Conservation (phyloP, 2,329 filamentous ascomycete genomes). For the Fusarium sororula region DNA sequence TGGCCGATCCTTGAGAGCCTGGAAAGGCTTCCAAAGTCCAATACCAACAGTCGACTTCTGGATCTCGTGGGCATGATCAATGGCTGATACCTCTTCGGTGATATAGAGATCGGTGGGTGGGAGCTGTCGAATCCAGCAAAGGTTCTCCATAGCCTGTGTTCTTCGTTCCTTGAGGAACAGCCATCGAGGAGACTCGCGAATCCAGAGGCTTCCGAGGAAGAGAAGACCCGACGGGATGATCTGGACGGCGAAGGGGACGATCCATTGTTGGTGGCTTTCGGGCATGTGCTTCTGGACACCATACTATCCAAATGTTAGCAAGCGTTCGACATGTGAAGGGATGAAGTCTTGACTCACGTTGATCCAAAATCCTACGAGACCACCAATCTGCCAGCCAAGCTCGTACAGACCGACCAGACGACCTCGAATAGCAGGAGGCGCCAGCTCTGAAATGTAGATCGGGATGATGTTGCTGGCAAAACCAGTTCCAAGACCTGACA, state of each 20-base stretch:
- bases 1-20: slow-evolving; percentile 25
- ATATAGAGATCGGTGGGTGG: slow-evolving; percentile 56
- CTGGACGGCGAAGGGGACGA: slow-evolving; percentile 63
- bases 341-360: background rate
- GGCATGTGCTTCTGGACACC: slow-evolving; percentile 36
- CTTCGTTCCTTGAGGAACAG: slow-evolving; percentile 63
- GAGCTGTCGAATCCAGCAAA: slow-evolving; percentile 65
- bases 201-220: slow-evolving; percentile 57
- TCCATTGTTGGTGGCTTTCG: slow-evolving; percentile 49
- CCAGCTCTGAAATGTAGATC: slow-evolving; percentile 56
- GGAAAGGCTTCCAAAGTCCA: slow-evolving; percentile 37
- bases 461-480: slow-evolving; percentile 49
- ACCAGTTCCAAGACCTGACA: slow-evolving; percentile 8
- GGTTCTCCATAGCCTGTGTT: slow-evolving; percentile 59
- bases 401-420: slow-evolving; percentile 47
- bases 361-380: slow-evolving; percentile 13
- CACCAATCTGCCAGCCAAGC: slow-evolving; percentile 21
- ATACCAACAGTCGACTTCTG: slow-evolving; percentile 70
- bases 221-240: slow-evolving; percentile 64
- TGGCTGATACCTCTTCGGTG: slow-evolving; percentile 31
- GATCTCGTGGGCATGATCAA: slow-evolving; percentile 53
- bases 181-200: slow-evolving; percentile 68
- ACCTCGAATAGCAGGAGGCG: slow-evolving; percentile 63
- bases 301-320: background rate
- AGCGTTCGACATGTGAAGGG: fast-evolving